phyloP scores from a whole-genome alignment of 768 basidiomycete genomes.

The Chalciporus pseudorubinellus region DNA sequence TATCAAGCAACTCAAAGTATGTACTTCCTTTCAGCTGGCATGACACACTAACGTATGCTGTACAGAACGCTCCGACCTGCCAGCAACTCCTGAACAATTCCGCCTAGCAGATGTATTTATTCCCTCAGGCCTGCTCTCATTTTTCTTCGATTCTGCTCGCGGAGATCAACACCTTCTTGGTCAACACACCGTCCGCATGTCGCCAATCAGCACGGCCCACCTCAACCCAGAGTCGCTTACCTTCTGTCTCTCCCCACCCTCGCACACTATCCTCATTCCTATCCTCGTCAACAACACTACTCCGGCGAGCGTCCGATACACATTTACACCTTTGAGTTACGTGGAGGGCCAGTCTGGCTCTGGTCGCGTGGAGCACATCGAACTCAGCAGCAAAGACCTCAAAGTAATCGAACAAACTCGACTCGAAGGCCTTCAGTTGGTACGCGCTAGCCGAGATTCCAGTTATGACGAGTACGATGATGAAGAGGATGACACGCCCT shows the following conservation, averaged over 20 bases:
- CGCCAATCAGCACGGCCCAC: conserved; percentile 90
- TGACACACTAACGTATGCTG: conserved; percentile 5
- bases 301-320: conserved; percentile 69
- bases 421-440: conserved; percentile 47
- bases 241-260: conserved; percentile 66
- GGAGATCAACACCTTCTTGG: conserved; percentile 69
- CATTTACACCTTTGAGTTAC: conserved; percentile 62
- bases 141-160: conserved; percentile 32
- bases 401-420: conserved; percentile 64
- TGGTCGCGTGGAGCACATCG: conserved; percentile 50
- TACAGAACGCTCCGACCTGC: conserved; percentile 35
- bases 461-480: conserved; percentile 70
- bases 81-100: conserved; percentile 45
- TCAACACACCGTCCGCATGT: conserved; percentile 89
- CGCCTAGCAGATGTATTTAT: conserved; percentile 49
- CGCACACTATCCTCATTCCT: conserved; percentile 65
- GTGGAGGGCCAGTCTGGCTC: conserved; percentile 38
- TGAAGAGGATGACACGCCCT: conserved; percentile 32
- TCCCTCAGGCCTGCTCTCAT: conserved; percentile 49
- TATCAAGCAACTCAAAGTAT: conserved; percentile 34
- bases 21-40: neutral
- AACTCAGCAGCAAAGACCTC: conserved; percentile 61
- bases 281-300: conserved; percentile 88
- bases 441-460: conserved; percentile 36
- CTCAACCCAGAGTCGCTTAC: conserved; percentile 74